Conservation (phyloP, 305 asterid genomes). For the Fraxinus floribunda region DNA sequence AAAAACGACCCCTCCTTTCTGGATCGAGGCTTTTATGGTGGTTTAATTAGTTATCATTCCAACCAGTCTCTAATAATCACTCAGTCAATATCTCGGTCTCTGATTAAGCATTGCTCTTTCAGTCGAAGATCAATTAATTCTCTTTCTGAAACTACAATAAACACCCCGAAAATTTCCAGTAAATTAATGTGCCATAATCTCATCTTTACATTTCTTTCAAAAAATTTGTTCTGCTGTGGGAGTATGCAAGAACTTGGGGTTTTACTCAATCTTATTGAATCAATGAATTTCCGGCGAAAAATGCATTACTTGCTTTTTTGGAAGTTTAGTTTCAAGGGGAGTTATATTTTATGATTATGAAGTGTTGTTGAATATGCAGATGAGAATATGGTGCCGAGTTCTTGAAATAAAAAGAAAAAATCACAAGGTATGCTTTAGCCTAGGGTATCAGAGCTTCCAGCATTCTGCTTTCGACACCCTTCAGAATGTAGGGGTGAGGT, state of each 20-base stretch:
- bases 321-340: slow-evolving; percentile 22
- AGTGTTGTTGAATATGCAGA: slow-evolving; percentile 62
- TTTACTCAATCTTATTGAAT: not conserved
- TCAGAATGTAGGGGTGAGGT: slow-evolving; percentile 61
- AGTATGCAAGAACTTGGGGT: not conserved
- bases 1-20: not conserved
- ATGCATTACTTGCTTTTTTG: slow-evolving; percentile 13
- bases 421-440: slow-evolving; percentile 69
- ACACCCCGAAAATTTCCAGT: not conserved
- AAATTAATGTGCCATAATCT: not conserved
- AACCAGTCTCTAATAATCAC: not conserved
- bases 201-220: not conserved
- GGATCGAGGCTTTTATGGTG: not conserved
- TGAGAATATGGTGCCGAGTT: slow-evolving; percentile 44
- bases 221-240: not conserved
- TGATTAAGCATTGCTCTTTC: not conserved
- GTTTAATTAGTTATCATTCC: not conserved
- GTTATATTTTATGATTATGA: slow-evolving; percentile 32
- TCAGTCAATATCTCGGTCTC: not conserved
- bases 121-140: not conserved
- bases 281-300: not conserved
- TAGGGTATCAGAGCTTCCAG: slow-evolving; percentile 78
- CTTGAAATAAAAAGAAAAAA: slow-evolving; percentile 36
- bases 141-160: not conserved
- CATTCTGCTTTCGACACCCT: slow-evolving; percentile 63